phyloP scores from a whole-genome alignment of 371 early-diverging fungal genomes.

The Mortierella sp. region DNA sequence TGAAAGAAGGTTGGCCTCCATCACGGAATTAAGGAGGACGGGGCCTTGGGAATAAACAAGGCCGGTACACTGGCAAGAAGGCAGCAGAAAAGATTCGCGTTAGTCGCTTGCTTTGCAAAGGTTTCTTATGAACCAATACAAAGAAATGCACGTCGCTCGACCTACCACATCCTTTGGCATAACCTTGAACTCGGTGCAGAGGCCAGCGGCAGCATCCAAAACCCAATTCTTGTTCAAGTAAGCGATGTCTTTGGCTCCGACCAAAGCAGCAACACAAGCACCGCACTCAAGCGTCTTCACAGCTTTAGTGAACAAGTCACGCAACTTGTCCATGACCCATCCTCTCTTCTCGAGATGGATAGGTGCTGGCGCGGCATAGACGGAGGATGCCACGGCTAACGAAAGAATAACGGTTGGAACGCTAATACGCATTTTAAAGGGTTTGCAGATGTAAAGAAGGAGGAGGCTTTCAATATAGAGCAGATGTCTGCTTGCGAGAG shows the following conservation, averaged over 20 bases:
- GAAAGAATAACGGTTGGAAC: constrained; percentile 46
- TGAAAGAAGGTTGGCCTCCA: constrained; percentile 34
- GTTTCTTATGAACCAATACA: no score
- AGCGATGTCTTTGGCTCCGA: constrained; percentile 41
- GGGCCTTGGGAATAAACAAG: constrained; percentile 43
- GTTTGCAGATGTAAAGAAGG: neutral
- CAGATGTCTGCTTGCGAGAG: no score
- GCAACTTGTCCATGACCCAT: constrained; percentile 35
- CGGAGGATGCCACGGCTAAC: constrained; percentile 34
- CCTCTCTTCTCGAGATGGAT: constrained; percentile 49
- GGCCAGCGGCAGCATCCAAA: constrained; percentile 35
- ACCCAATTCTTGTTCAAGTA: constrained; percentile 53
- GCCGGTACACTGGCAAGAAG: constrained; percentile 34
- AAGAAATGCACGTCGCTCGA: no score
- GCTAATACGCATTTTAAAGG: constrained; percentile 24
- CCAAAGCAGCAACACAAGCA: constrained; percentile 52
- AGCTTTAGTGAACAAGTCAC: constrained; percentile 40
- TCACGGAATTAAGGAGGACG: constrained; percentile 31
- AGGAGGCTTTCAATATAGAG: no score
- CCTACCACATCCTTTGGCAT: constrained; percentile 53
- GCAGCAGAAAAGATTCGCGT: no score
- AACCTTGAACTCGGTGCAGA: constrained; percentile 33
- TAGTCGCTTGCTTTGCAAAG: no score
- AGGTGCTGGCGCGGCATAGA: constrained; percentile 44
- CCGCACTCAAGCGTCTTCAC: constrained; percentile 48